Base-by-base conservation (phyloP, 1,284 basidiomycete species). In the Cerrena zonata region DNA sequence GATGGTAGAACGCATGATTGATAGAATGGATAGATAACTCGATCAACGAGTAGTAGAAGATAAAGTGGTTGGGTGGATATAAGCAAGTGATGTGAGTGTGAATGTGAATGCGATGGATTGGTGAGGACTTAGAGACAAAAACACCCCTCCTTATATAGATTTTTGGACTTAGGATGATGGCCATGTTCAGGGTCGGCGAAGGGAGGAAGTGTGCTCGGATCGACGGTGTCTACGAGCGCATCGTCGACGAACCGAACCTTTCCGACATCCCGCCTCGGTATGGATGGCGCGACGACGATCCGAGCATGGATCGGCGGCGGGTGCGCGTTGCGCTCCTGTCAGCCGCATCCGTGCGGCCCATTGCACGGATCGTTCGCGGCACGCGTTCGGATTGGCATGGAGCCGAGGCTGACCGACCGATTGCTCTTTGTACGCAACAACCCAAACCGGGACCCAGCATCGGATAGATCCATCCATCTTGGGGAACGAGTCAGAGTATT, bases 1-100 rank as follows among this genome's bases (percentile, higher is more conserved):
- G n/a, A 24, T 22, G 47, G 12, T 40, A 30, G 45, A 47, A 13
- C 30, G 30, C 45, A 47, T 47, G 7, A 23, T 48, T 36, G n/a
- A n/a, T n/a, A 7, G 7, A 25, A 19, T 24, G 42, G 26, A 44
- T 44, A 18, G 44, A 27, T n/a, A n/a, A 27, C 5, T 23, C 34
- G 42, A n/a, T 23, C 19, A 23, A 24, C 24, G 42, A 21, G 12
- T 19, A 44, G 23, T 10, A n/a, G 42, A 22, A 23, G 19, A 24
- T 44, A 12, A 10, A 22, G 5, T 4, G 34, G 44, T 34, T 4
- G 44, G 26, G 23, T 46, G 26, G 10, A 15, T 30, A 34, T 34
- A 7, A 7, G 30, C 15, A 15, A 34, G 30, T 7, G 7, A 7
- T 34, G 30, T 7, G 30, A 34, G n/a, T n/a, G n/a, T n/a, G n/a